A percentile compares a stretch with the other conserved stretches of the same genome.
phyloP scores from a whole-genome alignment of 2,329 filamentous ascomycete genomes.

The Diaporthe capsici region DNA sequence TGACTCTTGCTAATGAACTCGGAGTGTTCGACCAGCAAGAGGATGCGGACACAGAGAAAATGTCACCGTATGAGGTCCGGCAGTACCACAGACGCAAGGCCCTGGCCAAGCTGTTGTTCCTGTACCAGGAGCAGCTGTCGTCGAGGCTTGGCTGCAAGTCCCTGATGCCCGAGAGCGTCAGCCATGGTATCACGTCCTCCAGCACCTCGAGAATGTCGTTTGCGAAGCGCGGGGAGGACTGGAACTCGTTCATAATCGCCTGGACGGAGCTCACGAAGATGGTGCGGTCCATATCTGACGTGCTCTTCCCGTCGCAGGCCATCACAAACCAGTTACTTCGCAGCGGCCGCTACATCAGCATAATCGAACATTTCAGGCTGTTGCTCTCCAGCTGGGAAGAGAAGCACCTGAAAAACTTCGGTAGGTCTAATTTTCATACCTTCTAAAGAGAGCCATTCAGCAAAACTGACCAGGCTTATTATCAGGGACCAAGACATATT shows the following conservation, averaged over 20 bases:
- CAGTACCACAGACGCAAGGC: background rate
- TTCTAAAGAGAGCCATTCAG: no score
- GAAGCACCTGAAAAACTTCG: background rate
- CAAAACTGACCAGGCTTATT: background rate
- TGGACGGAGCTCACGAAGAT: background rate
- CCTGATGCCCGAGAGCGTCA: background rate
- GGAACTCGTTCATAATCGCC: background rate
- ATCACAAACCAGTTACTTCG: background rate
- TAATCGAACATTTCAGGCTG: constrained; percentile 8
- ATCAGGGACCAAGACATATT: background rate
- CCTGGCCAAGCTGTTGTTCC: background rate
- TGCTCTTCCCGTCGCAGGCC: background rate
- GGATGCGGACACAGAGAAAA: no score
- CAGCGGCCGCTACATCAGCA: constrained; percentile 3
- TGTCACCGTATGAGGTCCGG: background rate
- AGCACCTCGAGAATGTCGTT: background rate
- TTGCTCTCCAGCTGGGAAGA: background rate
- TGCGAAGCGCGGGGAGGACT: background rate
- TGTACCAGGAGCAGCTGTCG: constrained; percentile 10
- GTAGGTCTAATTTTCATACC: background rate
- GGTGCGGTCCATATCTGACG: constrained; percentile 1
- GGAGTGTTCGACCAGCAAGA: background rate
- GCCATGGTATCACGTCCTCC: background rate
- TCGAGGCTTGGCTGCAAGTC: constrained; percentile 24
- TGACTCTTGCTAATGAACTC: background rate